Conservation (phyloP, 768 basidiomycete species). For the Leccinellum albellum region DNA sequence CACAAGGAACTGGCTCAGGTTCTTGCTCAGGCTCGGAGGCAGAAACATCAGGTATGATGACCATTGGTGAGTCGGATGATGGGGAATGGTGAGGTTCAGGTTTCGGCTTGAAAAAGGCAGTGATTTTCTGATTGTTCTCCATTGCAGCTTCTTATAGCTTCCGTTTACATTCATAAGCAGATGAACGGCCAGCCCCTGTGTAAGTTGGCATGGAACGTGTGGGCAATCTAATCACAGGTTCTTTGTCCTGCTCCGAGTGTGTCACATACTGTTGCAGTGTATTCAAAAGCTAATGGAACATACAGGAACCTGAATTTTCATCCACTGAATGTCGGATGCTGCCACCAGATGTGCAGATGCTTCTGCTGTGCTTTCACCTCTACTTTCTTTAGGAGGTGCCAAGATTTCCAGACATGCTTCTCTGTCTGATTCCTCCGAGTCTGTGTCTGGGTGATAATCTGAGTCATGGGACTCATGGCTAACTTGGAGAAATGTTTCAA, state of each 20-base stretch:
- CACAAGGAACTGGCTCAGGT: too few species aligned
- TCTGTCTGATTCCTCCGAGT: too few species aligned
- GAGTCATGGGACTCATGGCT: background rate
- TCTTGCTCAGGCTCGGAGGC: background rate
- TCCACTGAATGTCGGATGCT: background rate
- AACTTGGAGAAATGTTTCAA: background rate
- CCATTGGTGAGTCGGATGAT: background rate
- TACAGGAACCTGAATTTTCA: background rate
- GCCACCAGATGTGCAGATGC: too few species aligned
- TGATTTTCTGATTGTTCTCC: background rate
- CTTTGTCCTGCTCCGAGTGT: background rate
- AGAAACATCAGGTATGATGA: background rate
- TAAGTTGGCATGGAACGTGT: background rate
- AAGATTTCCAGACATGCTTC: too few species aligned
- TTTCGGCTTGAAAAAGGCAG: background rate
- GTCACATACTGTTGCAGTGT: background rate
- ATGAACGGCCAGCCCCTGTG: background rate
- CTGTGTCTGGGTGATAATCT: background rate
- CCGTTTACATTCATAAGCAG: background rate
- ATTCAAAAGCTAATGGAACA: background rate
- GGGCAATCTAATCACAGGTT: background rate
- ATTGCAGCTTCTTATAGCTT: background rate
- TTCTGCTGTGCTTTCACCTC: background rate
- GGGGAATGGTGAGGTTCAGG: background rate
- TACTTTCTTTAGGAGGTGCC: too few species aligned